Evolutionary conservation across 1,139 yeast species (phyloP), one percentile per base, ranked within the genome.

Genomic region (Kodamaea sp.): DNA sequence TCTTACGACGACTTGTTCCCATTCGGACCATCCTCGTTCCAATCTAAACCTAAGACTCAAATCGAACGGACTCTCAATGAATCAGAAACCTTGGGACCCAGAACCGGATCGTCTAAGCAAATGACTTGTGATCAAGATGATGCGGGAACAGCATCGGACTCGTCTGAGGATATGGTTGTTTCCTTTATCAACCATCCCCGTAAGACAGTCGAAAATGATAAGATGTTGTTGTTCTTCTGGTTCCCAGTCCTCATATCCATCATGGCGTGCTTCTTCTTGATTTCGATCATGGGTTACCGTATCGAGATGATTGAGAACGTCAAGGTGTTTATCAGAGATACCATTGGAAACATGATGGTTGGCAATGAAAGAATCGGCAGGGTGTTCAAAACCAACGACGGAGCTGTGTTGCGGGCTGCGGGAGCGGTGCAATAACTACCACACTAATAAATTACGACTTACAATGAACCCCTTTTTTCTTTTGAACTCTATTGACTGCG

Each of bases 191-290:
- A 76, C 51, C 79, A 76, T 51, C 73, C 74, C 6, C 64, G 82
- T 31, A 83, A 82, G 55, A 76, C 82, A 22, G 79, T 85, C 44
- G 80, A 78, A 48, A 84, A 88, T 51, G 97, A 89, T 58, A 84
- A 80, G 51, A 84, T 88, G 88, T 68, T 89, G 48, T 65, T 88
- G 39, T 85, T 88, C 54, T 89, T 89, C 72, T 89, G 97, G 97
- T 61, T 84, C 41, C 94, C 94, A 4, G 67, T 80, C 22, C 66
- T 84, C 57, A 51, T 83, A 19, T 43, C 73, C 28, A 68, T 80
- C 12, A 46, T 78, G 2, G 71, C 83, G 1, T 60, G 77, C 31
- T 71, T 79, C 52, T 60, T 79, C 28, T 59, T 65, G 51, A 60
- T 80, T 19, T 62, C 73, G 39, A 68, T 71, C 22, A 68, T 80